phyloP scores from a whole-genome alignment of 257 asterid species.

The Solanum appendiculatum region DNA sequence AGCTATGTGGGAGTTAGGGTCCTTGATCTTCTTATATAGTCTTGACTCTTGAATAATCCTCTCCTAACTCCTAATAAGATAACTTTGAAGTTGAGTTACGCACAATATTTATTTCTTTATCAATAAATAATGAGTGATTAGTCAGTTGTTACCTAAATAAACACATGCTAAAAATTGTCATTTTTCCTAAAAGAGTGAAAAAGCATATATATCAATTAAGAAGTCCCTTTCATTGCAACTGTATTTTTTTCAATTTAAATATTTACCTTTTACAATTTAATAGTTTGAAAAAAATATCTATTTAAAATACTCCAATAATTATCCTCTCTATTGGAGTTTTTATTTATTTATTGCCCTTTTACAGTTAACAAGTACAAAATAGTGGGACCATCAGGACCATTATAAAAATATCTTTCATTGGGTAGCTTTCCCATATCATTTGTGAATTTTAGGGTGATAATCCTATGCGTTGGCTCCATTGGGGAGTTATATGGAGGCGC shows the following conservation, averaged over 20 bases:
- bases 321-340: background rate
- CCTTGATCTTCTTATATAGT: no score
- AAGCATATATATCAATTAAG: no score
- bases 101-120: no score
- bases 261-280: background rate
- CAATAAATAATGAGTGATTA: background rate
- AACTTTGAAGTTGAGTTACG: no score
- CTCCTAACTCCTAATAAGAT: background rate
- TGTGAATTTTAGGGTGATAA: background rate
- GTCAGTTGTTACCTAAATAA: background rate
- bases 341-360: background rate
- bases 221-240: background rate
- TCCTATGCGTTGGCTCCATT: background rate
- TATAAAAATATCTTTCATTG: background rate
- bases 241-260: background rate
- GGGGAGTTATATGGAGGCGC: background rate
- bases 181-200: background rate
- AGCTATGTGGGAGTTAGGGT: background rate
- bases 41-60: background rate
- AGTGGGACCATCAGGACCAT: background rate
- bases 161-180: background rate
- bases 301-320: background rate
- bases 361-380: background rate
- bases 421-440: background rate
- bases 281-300: background rate